A percentile compares a stretch with the other conserved stretches of the same genome.
These are phyloP conservation scores for Fragilaria radians DNA, from an alignment of 108 stramenopile species.

Conservation along the genomic window DNA sequence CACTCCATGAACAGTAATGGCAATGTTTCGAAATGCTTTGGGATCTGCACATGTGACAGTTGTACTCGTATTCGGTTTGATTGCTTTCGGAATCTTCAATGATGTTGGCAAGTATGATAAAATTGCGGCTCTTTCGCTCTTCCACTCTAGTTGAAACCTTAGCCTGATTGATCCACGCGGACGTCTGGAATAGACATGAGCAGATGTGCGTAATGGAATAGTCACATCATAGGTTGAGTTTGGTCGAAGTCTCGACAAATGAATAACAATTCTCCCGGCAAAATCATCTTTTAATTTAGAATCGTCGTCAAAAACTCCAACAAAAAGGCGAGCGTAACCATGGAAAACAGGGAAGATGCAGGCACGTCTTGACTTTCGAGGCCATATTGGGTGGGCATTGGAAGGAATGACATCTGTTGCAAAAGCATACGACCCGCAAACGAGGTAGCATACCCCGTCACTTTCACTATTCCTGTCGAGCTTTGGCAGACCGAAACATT, in stretches of 20 bases:
- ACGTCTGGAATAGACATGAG: constrained; percentile 43
- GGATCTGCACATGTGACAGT: constrained; percentile 37
- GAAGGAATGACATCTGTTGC: constrained; percentile 59
- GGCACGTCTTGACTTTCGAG: constrained; percentile 44
- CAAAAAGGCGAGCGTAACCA: constrained; percentile 49
- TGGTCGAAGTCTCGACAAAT: constrained; percentile 46
- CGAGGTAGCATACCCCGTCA: constrained; percentile 62
- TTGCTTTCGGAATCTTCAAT: constrained; percentile 8
- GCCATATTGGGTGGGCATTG: constrained; percentile 48
- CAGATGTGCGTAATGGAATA: constrained; percentile 48
- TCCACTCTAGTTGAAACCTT: constrained; percentile 53
- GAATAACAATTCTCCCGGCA: constrained; percentile 58
- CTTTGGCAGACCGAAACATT: constrained; percentile 54
- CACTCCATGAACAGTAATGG: constrained; percentile 34
- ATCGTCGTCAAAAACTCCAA: constrained; percentile 71
- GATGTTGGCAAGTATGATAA: constrained; percentile 53
- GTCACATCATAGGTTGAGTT: constrained; percentile 53
- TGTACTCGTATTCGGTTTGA: constrained; percentile 5
- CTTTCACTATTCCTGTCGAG: constrained; percentile 46
- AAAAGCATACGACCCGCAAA: constrained; percentile 68
- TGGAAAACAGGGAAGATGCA: constrained; percentile 66
- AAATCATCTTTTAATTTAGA: constrained; percentile 48
- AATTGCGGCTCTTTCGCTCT: constrained; percentile 40
- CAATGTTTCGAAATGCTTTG: constrained; percentile 37
- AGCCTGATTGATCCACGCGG: constrained; percentile 55